Conservation (phyloP, 495 filamentous ascomycete genomes). For the Aspergillus ellipticus region DNA sequence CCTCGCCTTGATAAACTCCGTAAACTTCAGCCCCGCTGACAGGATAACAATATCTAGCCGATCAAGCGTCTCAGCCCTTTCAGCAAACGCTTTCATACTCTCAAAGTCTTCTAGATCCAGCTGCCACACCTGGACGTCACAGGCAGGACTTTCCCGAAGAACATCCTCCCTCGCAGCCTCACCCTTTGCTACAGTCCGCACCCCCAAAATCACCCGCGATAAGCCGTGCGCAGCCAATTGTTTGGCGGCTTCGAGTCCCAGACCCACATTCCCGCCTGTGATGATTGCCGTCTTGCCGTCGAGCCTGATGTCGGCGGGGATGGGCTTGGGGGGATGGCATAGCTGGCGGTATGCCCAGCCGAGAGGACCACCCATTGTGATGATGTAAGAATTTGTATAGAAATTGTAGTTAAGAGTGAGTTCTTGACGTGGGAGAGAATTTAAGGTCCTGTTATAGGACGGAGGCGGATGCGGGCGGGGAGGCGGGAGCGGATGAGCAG, state of each 20-base stretch:
- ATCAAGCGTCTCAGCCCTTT: neutral
- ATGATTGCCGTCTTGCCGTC: constrained; percentile 7
- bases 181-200: constrained; percentile 4
- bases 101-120: constrained; percentile 7
- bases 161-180: constrained; percentile 5
- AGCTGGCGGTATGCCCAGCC: neutral
- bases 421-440: too few relatives aligned
- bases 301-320: constrained; percentile 1
- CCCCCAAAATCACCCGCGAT: constrained; percentile 1
- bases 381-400: too few relatives aligned
- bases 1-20: constrained; percentile 1
- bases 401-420: too few relatives aligned
- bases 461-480: too few relatives aligned
- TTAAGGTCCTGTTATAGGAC: too few relatives aligned
- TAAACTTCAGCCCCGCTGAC: constrained; percentile 5
- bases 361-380: constrained; percentile 3
- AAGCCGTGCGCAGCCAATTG: constrained; percentile 1
- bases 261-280: constrained; percentile 8
- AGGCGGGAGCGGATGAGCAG: too few relatives aligned
- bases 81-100: constrained; percentile 4
- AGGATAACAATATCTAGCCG: constrained; percentile 8
- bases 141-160: neutral
- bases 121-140: neutral
- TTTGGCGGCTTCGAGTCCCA: constrained; percentile 9
- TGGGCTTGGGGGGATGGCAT: neutral